These are phyloP conservation scores for Cladosporium cucumerinum DNA, from an alignment of 2,329 filamentous ascomycete genomes.

Conservation along the genomic window DNA sequence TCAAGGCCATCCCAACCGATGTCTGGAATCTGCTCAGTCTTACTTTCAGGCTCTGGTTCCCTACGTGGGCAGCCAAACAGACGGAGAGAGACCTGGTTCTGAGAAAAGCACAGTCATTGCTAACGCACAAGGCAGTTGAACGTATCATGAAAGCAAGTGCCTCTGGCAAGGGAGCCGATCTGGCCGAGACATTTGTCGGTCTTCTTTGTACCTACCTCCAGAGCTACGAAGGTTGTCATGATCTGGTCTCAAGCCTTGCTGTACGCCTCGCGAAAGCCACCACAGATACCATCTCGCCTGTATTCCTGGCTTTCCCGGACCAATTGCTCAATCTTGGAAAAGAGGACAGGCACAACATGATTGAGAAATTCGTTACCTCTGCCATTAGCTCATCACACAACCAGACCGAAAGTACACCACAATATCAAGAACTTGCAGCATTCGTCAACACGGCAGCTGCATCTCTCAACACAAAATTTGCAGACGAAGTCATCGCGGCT, in stretches of 20 bases:
- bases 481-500: slow-evolving; percentile 3
- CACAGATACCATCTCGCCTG: background rate
- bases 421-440: background rate
- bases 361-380: background rate
- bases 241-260: background rate
- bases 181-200: slow-evolving; percentile 6
- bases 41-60: slow-evolving; percentile 14
- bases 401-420: background rate
- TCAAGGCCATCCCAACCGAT: background rate
- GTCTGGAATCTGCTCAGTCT: slow-evolving; percentile 7
- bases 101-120: background rate
- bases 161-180: slow-evolving; percentile 1
- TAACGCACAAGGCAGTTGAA: background rate
- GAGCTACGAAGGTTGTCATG: background rate
- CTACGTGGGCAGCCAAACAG: background rate
- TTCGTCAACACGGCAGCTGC: slow-evolving; percentile 3
- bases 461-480: slow-evolving; percentile 11
- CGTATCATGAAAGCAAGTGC: slow-evolving; percentile 5
- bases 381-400: background rate
- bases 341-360: background rate
- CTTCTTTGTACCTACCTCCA: slow-evolving; percentile 5
- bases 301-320: slow-evolving; percentile 10
- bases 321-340: background rate
- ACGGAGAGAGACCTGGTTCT: background rate
- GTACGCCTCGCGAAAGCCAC: background rate